Evolutionary conservation across 768 basidiomycete species (phyloP), one percentile per base, ranked within the genome.

Genomic region (Russula lepida): DNA sequence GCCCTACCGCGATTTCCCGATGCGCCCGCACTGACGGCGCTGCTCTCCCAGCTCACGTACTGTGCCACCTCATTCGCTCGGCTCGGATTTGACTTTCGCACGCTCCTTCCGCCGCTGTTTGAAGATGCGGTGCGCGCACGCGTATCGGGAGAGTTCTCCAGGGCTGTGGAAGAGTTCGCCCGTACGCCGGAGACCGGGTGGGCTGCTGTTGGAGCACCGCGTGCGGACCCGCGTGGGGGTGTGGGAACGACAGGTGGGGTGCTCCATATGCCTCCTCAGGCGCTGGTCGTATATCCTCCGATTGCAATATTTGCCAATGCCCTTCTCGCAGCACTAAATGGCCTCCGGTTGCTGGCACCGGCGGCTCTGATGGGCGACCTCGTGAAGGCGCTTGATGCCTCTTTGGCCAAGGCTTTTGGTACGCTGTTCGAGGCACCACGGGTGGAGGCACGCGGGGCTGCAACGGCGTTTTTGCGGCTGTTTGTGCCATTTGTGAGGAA

Each of bases 41-140:
- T 94, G 46, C 83, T 97, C 60, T 95, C 94, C 0, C 95, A 98
- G 68, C 81, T 98, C 48, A 88, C 89, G 13, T 98, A 98, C 73
- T 97, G 95, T 70, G 85, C 93, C 8, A 84, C 85, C 19, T 93
- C 94, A 0, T 97, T 97, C 69, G 80, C 91, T 0, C 84, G 94
- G n/a, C 81, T 95, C 17, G 95, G 95, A 0, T 79, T 95, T 67
- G 95, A 97, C 70, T 98, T 99, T 72, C 82, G 86, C 33, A 73
- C 78, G 0, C 73, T 87, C 19, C 74, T 97, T 32, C 80, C 80
- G 3, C 78, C 79, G n/a, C 75, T 89, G 3, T 85, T 94, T 70
- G 78, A 79, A 41, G 72, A 76, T 48, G 87, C 89, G 2, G 85
- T 93, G 12, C 70, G 79, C 4, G 71, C 74, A 28, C 79, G 82